Evolutionary conservation across 2,329 filamentous ascomycete species (phyloP), one percentile per base, ranked within the genome.

Genomic region (Neoarthrinium moseri): DNA sequence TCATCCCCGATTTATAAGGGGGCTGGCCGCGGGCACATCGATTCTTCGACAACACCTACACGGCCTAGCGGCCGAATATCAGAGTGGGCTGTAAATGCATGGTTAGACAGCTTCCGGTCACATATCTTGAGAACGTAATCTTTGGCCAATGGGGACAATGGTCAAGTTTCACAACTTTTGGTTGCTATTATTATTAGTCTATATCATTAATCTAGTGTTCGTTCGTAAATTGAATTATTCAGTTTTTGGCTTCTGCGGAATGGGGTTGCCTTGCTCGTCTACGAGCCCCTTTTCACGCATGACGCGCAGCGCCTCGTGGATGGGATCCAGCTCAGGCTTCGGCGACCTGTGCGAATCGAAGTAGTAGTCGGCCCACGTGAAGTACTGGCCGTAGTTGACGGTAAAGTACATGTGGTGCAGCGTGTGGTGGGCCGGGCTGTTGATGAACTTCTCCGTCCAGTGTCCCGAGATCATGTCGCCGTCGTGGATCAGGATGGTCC

Each of bases 331-430:
- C 43, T 66, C 61, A 4, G 70, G 69, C 35, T 61, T 58, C n/a
- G 70, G 71, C n/a, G 66, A 59, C 36, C 67, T 57, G 59, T 73
- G 70, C 11, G 71, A 73, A 54, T 65, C 63, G 51, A 69, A 73
- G 55, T 67, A 72, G 58, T 42, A 64, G 54, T 73, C 70, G 53
- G 68, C 69, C 69, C 69, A 73, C 49, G 71, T 73, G 51, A 73
- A 73, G 57, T 73, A 74, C 58, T 74, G 71, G 48, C 71, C 71
- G 57, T 74, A 74, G 60, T 74, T 74, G 67, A 69, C 67, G 49
- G 67, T 74, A 56, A 74, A 74, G 61, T 72, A 74, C 57, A 74
- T 70, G 61, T 74, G 71, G 56, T 74, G 71, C 24, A 74, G 61
- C 4, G 70, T 73, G 63, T 74, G 71, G 56, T 72, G 70, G 10